A percentile compares a stretch with the other conserved stretches of the same genome.
Evolutionary conservation across 352 stramenopile species (phyloP).

Genomic region (Globisporangium apiculatum): DNA sequence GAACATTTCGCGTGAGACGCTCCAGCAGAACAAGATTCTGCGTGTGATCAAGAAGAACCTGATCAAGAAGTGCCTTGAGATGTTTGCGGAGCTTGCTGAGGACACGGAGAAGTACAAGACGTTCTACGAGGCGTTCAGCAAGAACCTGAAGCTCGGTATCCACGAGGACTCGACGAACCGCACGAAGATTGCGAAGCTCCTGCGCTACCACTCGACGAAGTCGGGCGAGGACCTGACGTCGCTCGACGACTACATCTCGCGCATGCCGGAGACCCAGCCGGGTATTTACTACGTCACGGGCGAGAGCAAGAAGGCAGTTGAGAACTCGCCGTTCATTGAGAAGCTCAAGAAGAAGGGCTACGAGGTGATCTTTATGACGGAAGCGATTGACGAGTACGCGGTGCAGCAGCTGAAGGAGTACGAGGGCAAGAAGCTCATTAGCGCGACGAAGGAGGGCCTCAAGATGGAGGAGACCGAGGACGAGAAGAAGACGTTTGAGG

Average conservation of each 20-base stretch:
- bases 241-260: conserved; percentile 98
- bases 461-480: conserved; percentile 95
- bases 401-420: conserved; percentile 99
- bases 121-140: conserved; percentile 99
- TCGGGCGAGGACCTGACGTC: conserved; percentile 95
- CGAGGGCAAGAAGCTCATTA: conserved; percentile 99
- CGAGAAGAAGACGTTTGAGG: conserved; percentile 98
- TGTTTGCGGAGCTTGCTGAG: conserved; percentile 98
- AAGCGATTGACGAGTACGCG: conserved; percentile 99
- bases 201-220: conserved; percentile 99
- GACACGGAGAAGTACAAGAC: conserved; percentile 98
- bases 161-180: conserved; percentile 99
- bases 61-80: conserved; percentile 98
- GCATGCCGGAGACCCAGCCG: conserved; percentile 95
- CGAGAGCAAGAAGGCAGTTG: conserved; percentile 98
- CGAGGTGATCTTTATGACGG: conserved; percentile 99
- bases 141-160: conserved; percentile 99
- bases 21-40: conserved; percentile 99
- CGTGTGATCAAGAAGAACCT: conserved; percentile 99
- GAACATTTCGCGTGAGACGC: conserved; percentile 99
- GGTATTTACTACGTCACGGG: conserved; percentile 99
- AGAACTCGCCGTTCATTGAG: conserved; percentile 99
- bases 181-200: conserved; percentile 98
- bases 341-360: conserved; percentile 99
- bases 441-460: conserved; percentile 96